These are phyloP conservation scores for Fraxinus dipetala DNA, from an alignment of 305 asterid species.

Conservation along the genomic window DNA sequence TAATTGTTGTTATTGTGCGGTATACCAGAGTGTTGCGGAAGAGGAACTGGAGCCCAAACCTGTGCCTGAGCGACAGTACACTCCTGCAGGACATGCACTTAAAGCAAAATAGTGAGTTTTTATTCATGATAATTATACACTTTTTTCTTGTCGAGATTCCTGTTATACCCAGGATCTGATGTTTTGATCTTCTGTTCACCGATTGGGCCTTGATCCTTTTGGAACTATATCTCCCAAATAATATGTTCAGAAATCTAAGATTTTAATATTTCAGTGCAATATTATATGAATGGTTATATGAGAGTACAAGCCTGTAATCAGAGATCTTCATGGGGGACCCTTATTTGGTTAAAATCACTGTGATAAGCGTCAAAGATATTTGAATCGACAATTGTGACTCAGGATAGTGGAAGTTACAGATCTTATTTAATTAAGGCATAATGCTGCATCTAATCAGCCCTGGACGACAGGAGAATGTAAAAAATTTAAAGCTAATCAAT, in stretches of 20 bases:
- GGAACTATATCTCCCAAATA: not conserved
- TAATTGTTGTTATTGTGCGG: slow-evolving; percentile 28
- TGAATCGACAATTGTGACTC: not conserved
- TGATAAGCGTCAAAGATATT: not conserved
- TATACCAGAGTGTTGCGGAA: slow-evolving; percentile 55
- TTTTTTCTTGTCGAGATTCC: slow-evolving; percentile 1
- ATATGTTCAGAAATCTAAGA: not conserved
- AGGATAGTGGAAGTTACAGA: not conserved
- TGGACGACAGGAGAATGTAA: slow-evolving; percentile 22
- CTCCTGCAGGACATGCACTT: slow-evolving; percentile 74
- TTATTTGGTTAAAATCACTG: not conserved
- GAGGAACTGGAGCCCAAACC: slow-evolving; percentile 67
- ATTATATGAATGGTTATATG: not conserved
- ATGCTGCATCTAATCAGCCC: slow-evolving; percentile 13
- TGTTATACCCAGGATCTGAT: not conserved
- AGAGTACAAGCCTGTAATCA: not conserved
- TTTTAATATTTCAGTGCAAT: not conserved
- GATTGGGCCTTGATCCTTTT: slow-evolving; percentile 1
- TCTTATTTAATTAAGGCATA: not conserved
- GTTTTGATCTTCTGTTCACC: not conserved
- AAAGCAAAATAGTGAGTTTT: slow-evolving; percentile 83
- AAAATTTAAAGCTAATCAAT: not conserved
- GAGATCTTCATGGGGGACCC: not conserved
- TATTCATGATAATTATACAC: not conserved
- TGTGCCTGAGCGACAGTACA: slow-evolving; percentile 69